Base-by-base conservation (phyloP, 768 basidiomycete genomes). In the Kwoniella dendrophila region DNA sequence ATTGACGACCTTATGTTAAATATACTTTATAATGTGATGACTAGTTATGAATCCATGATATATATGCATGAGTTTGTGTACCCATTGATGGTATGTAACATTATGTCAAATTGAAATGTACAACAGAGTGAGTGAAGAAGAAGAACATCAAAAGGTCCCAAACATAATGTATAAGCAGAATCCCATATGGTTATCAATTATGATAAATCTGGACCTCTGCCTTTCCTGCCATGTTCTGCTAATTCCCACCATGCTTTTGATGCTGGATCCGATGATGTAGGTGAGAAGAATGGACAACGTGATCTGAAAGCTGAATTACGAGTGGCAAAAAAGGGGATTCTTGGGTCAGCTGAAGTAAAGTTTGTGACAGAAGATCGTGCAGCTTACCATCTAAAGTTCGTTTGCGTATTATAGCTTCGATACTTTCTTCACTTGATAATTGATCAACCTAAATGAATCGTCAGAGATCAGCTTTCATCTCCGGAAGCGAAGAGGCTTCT, bases 381-480 rank as follows among this genome's bases (percentile, higher is more conserved):
- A 45, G 68, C 75, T 41, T 49, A 77, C 77, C 77, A 34, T 78
- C 77, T 22, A 77, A 53, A 10, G 73, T 71, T 45, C 77, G 66
- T 58, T 77, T 78, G 45, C 77, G 63, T 18, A 78, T 72, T 33
- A 78, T 78, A 1, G 72, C 69, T 57, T 78, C 77, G 11, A 78
- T 71, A 20, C 62, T 59, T 32, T 78, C 68, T 45, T 78, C 77
- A 36, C 75, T 77, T 0, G 43, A 59, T 6, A 77, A 59, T 40
- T 77, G 76, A 62, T 77, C 70, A 12, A 63, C 67, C 74, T 77
- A 59, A 12, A 27, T 45, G 4, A 33, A 55, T 30, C 40, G 40
- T 51, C 34, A 60, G 12, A 26, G 20, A 27, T 49, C 27, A 30
- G 33, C 20, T 36, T 36, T 43, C 41, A 43, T 10, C 18, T 43